Base-by-base conservation (phyloP, 202 grass and related monocot genomes). In the Schoenoplectus tabernaemontani region DNA sequence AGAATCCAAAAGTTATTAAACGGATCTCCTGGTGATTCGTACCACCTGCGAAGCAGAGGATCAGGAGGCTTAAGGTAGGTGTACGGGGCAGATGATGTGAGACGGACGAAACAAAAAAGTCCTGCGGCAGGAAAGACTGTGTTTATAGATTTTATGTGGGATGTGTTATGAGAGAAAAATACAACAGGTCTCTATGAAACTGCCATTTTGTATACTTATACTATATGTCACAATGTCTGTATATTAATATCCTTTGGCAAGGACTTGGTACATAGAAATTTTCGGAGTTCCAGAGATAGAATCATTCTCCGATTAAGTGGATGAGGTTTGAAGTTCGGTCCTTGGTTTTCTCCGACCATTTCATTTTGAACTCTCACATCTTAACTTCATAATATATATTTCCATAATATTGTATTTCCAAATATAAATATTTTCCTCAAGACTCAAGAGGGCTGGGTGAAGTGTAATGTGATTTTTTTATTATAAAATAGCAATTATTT, bases 41-140 rank as follows among this genome's bases (percentile, higher is more conserved):
- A 9, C 9, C 0, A 9, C 42, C 43, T 46, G 43, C 43, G 43
- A 5, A 7, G 43, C 43, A 46, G 43, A 46, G 43, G 43, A 46
- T 46, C 2, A 46, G 1, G 43, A 5, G 43, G 43, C 5, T 5
- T 10, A 46, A 46, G 48, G 77, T 61, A 32, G 59, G 43, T 63
- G 44, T 30, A 53, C 15, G 30, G 24, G 38, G 78, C 15, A 47
- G 39, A 80, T 80, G 78, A 80, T 64, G 78, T 80, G 78, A 36
- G 23, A 72, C 30, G 43, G 2, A 36, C 10, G 13, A 15, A 53
- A 33, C 26, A 51, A 19, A 47, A 74, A 53, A 51, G 69, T 74
- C 44, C 24, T 32, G 26, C 0, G 26, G 44, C 26, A 74, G 26
- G 44, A 53, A 74, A 74, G 24, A 46, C 10, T 50, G 23, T 44